Percentiles rank a stretch among this genome's conserved stretches.
These are phyloP conservation scores for Achaetomiella virescens DNA, from an alignment of 495 filamentous ascomycete species.

Conservation along the genomic window DNA sequence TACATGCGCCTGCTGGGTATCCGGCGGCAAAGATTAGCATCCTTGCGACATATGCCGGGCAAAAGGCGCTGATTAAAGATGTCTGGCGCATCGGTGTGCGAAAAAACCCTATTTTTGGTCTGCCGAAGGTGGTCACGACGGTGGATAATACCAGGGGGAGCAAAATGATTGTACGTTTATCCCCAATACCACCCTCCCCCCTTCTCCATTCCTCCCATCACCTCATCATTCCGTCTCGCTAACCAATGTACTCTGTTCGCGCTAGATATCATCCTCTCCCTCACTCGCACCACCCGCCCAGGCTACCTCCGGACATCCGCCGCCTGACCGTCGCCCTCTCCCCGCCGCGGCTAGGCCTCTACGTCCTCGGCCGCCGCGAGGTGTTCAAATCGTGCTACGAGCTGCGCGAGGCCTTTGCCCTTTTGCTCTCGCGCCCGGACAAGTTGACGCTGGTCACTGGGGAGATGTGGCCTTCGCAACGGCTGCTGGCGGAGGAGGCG, in stretches of 20 bases:
- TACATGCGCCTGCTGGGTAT: conserved; percentile 98
- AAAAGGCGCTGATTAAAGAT: conserved; percentile 83
- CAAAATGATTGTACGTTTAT: conserved; percentile 88
- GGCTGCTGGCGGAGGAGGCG: conserved; percentile 52
- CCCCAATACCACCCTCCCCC: not conserved
- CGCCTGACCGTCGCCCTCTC: conserved; percentile 96
- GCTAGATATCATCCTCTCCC: conserved; percentile 82
- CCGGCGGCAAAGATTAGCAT: conserved; percentile 88
- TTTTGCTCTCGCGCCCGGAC: conserved; percentile 63
- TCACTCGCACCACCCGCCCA: conserved; percentile 81
- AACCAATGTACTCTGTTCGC: not conserved
- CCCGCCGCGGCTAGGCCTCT: conserved; percentile 83
- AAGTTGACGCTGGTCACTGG: conserved; percentile 74
- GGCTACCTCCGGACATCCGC: conserved; percentile 92
- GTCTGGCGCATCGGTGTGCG: conserved; percentile 80
- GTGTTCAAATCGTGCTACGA: conserved; percentile 89
- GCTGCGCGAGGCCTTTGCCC: conserved; percentile 75
- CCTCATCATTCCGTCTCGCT: not conserved
- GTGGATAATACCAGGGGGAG: conserved; percentile 99
- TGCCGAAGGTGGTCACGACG: conserved; percentile 85
- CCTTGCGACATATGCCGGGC: conserved; percentile 91
- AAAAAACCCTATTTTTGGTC: conserved; percentile 79
- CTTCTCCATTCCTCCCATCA: not conserved
- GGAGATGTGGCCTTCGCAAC: conserved; percentile 74
- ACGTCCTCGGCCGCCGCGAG: conserved; percentile 83